Base-by-base conservation (phyloP, 2,329 filamentous ascomycete genomes). In the Colletotrichum melonis region DNA sequence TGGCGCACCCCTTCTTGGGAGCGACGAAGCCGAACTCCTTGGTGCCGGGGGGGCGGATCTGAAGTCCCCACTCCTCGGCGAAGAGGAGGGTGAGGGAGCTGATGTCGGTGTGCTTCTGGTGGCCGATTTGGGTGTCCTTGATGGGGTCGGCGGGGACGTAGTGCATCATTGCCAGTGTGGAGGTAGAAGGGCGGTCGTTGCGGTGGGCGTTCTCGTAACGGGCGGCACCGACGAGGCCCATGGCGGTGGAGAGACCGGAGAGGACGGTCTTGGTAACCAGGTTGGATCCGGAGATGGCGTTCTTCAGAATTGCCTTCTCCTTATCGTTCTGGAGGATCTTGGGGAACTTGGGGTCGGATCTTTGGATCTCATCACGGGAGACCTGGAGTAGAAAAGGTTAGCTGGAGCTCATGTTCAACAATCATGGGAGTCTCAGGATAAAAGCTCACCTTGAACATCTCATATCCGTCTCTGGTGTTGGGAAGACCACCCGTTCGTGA, bases 91-190 rank as follows among this genome's bases (percentile, higher is more conserved):
- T 89, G 52, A 90, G 80, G 22, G 86, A 86, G 78, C 86, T 86
- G 79, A 90, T 86, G 81, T 90, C 88, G 28, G 88, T 90, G 81
- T 90, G 88, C 81, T 88, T 88, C 80, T 88, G 85, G 81, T 89
- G 87, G 28, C 87, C 87, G 76, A 88, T 83, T 77, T 84, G 83
- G 75, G 83, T 80, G 74, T 84, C 81, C 64, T 78, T 73, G 56
- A 32, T 76, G 46, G 84, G 82, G 69, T 87, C 84, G 24, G 81
- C 82, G 24, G 86, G 86, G 72, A 87, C 82, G 80, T 88, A 89
- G 82, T 88, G 86, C 84, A 88, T 87, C 86, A 89, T 87, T 75
- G 86, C 85, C n/a, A 89, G 80, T 16, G 86, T 88, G 62, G 81
- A 86, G 32, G 84, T 87, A 6, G 86, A 88, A 7, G 85, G 84